Evolutionary conservation across 805 yeast species (phyloP).

Genomic region (Saccharomycopsis sp.): DNA sequence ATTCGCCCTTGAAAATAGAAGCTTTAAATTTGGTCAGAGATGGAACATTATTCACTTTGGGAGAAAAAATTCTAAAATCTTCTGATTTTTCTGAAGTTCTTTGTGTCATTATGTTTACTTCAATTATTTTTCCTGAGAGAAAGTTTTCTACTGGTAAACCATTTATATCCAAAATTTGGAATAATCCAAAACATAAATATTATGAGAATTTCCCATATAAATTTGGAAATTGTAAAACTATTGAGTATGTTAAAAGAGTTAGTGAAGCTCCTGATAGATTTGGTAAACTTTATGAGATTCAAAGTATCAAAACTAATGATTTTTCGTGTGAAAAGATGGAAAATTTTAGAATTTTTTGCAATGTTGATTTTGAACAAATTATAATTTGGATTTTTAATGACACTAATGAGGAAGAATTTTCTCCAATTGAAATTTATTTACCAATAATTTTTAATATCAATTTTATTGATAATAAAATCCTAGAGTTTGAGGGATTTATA

Average conservation of each 20-base stretch:
- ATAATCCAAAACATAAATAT: background rate
- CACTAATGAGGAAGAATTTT: background rate
- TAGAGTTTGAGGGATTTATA: background rate
- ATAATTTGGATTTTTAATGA: background rate
- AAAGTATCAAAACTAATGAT: background rate
- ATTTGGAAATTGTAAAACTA: background rate
- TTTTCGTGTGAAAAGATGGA: background rate
- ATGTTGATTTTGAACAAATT: no score
- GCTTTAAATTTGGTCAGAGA: no score
- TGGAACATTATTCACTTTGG: no score
- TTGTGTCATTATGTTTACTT: constrained; percentile 1
- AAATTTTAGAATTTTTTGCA: background rate
- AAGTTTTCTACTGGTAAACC: constrained; percentile 11
- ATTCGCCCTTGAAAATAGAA: no score
- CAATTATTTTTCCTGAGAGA: constrained; percentile 7
- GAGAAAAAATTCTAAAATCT: constrained; percentile 3
- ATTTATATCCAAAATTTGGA: constrained; percentile 7
- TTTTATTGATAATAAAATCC: background rate
- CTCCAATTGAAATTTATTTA: background rate
- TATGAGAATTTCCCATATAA: constrained; percentile 8
- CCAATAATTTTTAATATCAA: background rate
- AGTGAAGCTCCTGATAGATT: background rate
- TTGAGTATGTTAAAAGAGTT: constrained; percentile 3
- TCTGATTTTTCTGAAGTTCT: constrained; percentile 1
- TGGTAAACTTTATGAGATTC: background rate